Percentiles rank a stretch among this genome's conserved stretches.
These are phyloP conservation scores for Caryopteris hybrid DNA, from an alignment of 305 asterid species.

Conservation along the genomic window DNA sequence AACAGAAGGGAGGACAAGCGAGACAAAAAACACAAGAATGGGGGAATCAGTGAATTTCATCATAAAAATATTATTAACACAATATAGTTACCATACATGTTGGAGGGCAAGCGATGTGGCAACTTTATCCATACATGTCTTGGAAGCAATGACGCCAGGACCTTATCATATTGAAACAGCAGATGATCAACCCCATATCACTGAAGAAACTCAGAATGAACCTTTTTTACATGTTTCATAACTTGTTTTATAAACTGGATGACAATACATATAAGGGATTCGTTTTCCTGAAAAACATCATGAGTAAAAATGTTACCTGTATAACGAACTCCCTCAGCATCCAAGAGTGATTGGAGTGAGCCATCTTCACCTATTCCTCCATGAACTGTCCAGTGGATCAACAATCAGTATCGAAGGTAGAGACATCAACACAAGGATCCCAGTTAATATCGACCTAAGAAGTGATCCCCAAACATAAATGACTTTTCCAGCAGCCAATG, in stretches of 20 bases:
- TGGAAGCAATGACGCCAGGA: constrained; percentile 72
- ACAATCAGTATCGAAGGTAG: constrained; percentile 9
- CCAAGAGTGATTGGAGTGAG: constrained; percentile 75
- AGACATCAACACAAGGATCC: too few species aligned
- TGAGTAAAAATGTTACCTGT: constrained; percentile 41
- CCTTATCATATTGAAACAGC: constrained; percentile 46
- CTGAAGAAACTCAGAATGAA: too few species aligned
- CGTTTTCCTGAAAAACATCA: background rate
- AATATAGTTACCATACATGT: constrained; percentile 51
- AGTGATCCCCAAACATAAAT: background rate
- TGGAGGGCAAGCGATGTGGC: constrained; percentile 76
- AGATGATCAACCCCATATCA: too few species aligned
- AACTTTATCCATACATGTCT: constrained; percentile 88
- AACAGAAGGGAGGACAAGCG: background rate
- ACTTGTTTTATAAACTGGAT: background rate
- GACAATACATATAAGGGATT: background rate
- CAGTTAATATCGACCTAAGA: background rate
- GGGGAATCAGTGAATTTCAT: constrained; percentile 13
- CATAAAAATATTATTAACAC: background rate
- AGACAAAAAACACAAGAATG: background rate
- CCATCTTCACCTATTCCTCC: constrained; percentile 98
- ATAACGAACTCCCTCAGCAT: constrained; percentile 65
- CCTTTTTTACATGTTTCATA: background rate
- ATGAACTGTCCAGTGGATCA: constrained; percentile 55
- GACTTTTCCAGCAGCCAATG: background rate